Conservation (phyloP, 2,329 filamentous ascomycete species). For the Colletotrichum brevisporum region DNA sequence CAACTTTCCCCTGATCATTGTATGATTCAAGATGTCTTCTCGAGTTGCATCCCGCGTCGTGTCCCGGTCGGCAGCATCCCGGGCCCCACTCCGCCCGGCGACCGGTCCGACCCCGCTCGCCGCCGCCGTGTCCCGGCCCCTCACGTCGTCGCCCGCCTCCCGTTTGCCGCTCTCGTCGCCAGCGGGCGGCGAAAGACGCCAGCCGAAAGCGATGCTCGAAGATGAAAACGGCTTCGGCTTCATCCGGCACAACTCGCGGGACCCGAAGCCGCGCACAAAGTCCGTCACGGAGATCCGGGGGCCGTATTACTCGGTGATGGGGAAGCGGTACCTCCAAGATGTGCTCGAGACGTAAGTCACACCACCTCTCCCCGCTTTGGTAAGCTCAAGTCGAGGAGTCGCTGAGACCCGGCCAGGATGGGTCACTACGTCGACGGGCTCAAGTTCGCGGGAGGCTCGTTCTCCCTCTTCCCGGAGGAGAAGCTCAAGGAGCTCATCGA, state of each 20-base stretch:
- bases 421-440: conserved; percentile 67
- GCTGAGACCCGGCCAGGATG: conserved; percentile 54
- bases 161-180: background rate
- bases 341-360: conserved; percentile 64
- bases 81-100: background rate
- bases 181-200: too few species aligned
- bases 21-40: background rate
- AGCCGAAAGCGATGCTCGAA: conserved; percentile 55
- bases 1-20: background rate
- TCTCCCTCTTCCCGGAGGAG: conserved; percentile 61
- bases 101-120: background rate
- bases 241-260: conserved; percentile 62
- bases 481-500: conserved; percentile 20
- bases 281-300: conserved; percentile 70
- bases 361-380: background rate
- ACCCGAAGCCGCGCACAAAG: conserved; percentile 62
- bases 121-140: background rate
- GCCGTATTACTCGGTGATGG: conserved; percentile 69
- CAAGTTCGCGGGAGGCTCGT: conserved; percentile 68
- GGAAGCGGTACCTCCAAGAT: conserved; percentile 65
- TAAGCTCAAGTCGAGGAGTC: background rate
- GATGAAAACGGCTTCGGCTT: conserved; percentile 66
- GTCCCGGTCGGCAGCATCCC: background rate
- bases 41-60: background rate
- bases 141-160: background rate